phyloP scores from a whole-genome alignment of 2,329 filamentous ascomycete species.

The Meredithiella fracta region DNA sequence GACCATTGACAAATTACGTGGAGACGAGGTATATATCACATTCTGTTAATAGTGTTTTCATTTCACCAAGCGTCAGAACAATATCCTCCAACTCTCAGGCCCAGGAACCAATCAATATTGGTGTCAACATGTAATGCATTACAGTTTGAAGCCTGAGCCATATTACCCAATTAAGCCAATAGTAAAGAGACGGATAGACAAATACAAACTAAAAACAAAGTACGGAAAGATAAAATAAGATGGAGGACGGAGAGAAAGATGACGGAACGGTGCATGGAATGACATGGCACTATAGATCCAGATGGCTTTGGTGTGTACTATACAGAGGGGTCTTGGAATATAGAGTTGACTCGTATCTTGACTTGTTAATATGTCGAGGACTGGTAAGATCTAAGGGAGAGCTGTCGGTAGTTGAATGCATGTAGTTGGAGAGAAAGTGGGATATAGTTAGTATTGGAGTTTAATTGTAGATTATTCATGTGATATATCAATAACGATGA shows the following conservation, averaged over 20 bases:
- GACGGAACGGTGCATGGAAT: neutral
- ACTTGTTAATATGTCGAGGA: neutral
- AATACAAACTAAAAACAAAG: neutral
- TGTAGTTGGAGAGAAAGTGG: neutral
- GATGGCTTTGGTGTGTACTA: neutral
- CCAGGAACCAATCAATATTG: neutral
- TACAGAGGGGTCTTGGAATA: neutral
- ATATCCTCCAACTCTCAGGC: neutral
- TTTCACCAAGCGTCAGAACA: neutral
- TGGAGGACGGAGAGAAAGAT: neutral
- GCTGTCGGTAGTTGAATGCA: neutral
- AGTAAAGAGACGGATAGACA: too few relatives aligned
- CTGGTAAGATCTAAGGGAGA: neutral
- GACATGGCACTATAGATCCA: too few relatives aligned
- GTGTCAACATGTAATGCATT: too few relatives aligned
- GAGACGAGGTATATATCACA: neutral
- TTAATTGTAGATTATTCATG: neutral
- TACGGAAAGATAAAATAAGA: neutral
- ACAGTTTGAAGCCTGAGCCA: too few relatives aligned
- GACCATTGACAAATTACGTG: neutral
- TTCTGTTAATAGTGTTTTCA: neutral
- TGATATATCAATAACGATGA: neutral
- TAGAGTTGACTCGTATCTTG: neutral
- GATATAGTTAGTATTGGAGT: neutral
- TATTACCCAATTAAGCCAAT: too few relatives aligned